Base-by-base conservation (phyloP, 208 protist genomes). In the Porcisia hertigi region DNA sequence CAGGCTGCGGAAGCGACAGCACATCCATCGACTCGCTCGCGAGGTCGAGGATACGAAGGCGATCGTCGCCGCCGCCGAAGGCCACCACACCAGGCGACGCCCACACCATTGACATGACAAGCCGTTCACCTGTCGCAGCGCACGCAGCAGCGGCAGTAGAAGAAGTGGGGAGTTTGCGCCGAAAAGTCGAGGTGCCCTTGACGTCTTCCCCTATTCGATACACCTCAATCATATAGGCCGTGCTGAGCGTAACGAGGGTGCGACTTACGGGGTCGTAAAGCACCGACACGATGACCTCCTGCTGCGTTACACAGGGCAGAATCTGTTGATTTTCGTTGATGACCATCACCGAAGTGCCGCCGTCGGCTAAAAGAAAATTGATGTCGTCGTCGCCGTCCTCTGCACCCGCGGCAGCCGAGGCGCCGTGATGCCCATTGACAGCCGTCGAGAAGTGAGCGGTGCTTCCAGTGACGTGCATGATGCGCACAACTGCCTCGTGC, bases 21-120 rank as follows among this genome's bases (percentile, higher is more conserved):
- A 88, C 78, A 80, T 91, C 93, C 64, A 95, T 83, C 57, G 85
- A 85, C 75, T 98, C 94, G 1, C 65, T 88, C 34, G 82, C 49
- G 55, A 97, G 76, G 71, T 97, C 91, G 43, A 97, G 96, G 57
- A 98, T 74, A 60, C 95, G 89, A 55, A 98, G 75, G 30, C 83
- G 83, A 71, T 92, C 86, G 77, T 98, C 95, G 43, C 90, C 88
- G 64, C 88, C 94, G 34, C 74, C 82, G 55, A 97, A 91, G 2
- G 91, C 94, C 49, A 98, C 80, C 1, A 96, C 73, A 45, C 88
- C 87, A 0, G 88, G 54, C 34, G 74, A 77, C 9, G 86, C 90
- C 94, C 91, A 97, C n/a, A 78, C 73, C 91, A 97, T 95, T 36
- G 86, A 83, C 25, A 92, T 72, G 1, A 73, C 39, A 30, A 80